A percentile compares a stretch with the other conserved stretches of the same genome.
Evolutionary conservation across 1,139 yeast species (phyloP).

Genomic region (Blastobotrys apis): DNA sequence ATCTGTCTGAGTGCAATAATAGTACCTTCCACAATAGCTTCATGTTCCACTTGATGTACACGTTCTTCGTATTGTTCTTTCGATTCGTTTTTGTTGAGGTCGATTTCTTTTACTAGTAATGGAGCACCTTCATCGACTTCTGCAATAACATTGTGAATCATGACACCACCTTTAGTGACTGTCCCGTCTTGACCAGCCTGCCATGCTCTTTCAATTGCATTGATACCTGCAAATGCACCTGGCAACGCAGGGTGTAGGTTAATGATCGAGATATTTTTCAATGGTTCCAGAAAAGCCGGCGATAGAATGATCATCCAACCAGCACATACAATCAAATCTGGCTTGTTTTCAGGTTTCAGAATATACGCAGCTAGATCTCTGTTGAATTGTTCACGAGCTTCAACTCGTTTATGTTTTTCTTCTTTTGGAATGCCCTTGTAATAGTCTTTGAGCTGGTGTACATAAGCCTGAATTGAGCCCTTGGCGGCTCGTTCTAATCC

Average conservation of each 20-base stretch:
- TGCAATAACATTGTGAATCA: slow-evolving; percentile 93
- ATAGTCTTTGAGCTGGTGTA: slow-evolving; percentile 60
- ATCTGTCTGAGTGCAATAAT: slow-evolving; percentile 50
- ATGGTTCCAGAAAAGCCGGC: slow-evolving; percentile 63
- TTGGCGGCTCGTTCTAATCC: slow-evolving; percentile 76
- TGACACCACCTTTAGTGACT: slow-evolving; percentile 80
- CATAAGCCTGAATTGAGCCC: slow-evolving; percentile 61
- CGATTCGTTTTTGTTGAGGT: slow-evolving; percentile 64
- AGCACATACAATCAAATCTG: slow-evolving; percentile 90
- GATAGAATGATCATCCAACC: slow-evolving; percentile 97
- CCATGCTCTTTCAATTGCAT: slow-evolving; percentile 96
- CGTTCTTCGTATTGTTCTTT: slow-evolving; percentile 74
- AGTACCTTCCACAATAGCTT: slow-evolving; percentile 90
- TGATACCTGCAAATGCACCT: slow-evolving; percentile 94
- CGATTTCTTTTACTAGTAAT: slow-evolving; percentile 71
- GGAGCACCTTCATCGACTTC: slow-evolving; percentile 95
- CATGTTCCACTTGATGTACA: slow-evolving; percentile 82
- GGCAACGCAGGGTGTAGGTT: slow-evolving; percentile 96
- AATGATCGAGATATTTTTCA: slow-evolving; percentile 70
- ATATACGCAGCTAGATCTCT: slow-evolving; percentile 68
- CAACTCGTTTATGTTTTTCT: slow-evolving; percentile 49
- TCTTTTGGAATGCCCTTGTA: slow-evolving; percentile 72
- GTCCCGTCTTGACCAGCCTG: slow-evolving; percentile 84
- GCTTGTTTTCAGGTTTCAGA: slow-evolving; percentile 43
- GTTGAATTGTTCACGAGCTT: slow-evolving; percentile 69